Base-by-base conservation (phyloP, 345 rosid genomes). In the Clarkia xantiana region DNA sequence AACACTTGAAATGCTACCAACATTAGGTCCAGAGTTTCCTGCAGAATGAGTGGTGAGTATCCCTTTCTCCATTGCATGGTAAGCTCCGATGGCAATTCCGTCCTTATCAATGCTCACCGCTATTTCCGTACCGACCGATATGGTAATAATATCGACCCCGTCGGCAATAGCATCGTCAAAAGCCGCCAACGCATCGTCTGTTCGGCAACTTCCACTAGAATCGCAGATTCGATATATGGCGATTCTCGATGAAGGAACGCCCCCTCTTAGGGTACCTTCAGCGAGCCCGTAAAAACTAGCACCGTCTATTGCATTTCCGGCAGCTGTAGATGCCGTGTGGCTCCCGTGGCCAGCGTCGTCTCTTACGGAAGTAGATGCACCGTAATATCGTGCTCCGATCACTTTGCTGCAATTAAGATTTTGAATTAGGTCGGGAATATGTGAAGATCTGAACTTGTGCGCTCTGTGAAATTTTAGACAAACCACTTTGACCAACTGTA, bases 151-250 rank as follows among this genome's bases (percentile, higher is more conserved):
- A 45, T 77, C 86, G 1, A 79, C 84, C 18, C 77, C 80, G 41
- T 77, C 87, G 2, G 82, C 77, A 7, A 83, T 80, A 0, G 84
- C 82, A 40, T 83, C 94, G 39, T 77, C 94, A 12, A 77, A 80
- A 0, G 69, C 83, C 12, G 72, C 66, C 47, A 77, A 44, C 11
- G 77, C 1, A 12, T 34, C 34, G 4, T 2, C 59, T 0, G 8
- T 2, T 1, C 0, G 0, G 42, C 74, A 68, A 0, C 22, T 55
- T 0, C 0, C 0, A 0, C 0, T 2, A 15, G 0, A 0, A 0
- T 0, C 2, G 20, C 86, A 82, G 7, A 66, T 76, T 54, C 36
- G 56, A 19, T 84, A 81, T 11, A 53, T 58, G 14, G 89, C 75
- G n/a, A 78, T 55, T 57, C 89, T 72, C 9, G 80, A 71, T 11